Base-by-base conservation (phyloP, 257 asterid genomes). In the Voacanga thouarsii region DNA sequence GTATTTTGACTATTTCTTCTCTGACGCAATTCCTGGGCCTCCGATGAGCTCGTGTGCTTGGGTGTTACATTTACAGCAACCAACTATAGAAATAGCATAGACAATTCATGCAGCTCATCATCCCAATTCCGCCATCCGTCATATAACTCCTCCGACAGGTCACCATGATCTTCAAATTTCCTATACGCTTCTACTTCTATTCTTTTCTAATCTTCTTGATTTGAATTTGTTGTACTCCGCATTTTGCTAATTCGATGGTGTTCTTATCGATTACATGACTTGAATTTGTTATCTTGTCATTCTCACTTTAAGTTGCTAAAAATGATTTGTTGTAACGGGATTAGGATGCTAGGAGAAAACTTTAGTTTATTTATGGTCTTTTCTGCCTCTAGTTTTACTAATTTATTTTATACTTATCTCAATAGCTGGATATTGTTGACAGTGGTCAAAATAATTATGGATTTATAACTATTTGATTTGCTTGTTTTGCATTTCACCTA, bases 121-220 rank as follows among this genome's bases (percentile, higher is more conserved):
- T 26, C 39, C 19, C 28, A 26, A 21, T 60, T 26, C 18, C 9
- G 18, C 28, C 12, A 10, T 63, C 69, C 16, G 41, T 28, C 45
- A 16, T 23, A 24, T 5, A 53, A 39, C 28, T 24, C 61, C n/a
- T 50, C 51, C 44, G 60, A 61, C 61, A 73, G 67, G 66, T 67
- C 79, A 65, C 56, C 78, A 28, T 3, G 55, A 43, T 75, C 72
- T 28, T 28, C 45, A 12, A 49, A 14, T 49, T 74, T 64, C 71
- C 63, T 51, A 88, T 82, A 70, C 86, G 88, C 56, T 53, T 59
- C n/a, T 23, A 15, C 63, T 28, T 30, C 53, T 14, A 10, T 21
- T n/a, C n/a, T 12, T n/a, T 15, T 5, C 39, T 53, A n/a, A 24
- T 51, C 24, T 1, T 45, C 26, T 69, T 11, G 61, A 53, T 65